Evolutionary conservation across 257 asterid species (phyloP), one percentile per base, ranked within the genome.

Genomic region (Datura wrightii): DNA sequence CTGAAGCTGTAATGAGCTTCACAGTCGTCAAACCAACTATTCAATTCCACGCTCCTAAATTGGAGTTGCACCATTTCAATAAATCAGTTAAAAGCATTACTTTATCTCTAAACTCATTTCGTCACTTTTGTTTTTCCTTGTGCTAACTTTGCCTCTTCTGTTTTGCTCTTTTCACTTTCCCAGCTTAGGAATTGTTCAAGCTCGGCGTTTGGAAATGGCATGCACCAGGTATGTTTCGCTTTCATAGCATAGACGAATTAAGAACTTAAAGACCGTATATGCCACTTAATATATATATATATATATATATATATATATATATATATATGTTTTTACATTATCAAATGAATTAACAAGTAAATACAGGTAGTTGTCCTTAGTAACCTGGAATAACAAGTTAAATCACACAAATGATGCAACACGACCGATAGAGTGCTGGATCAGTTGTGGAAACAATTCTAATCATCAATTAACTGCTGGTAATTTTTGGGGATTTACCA

Each of bases 1-100:
- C 94, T 79, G 91, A 90, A 86, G 88, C 94, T 79, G 81, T 92
- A 80, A 89, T 94, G 88, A 87, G 88, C 87, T 89, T 89, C 88
- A 71, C 91, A 9, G 83, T 89, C 70, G 70, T 88, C 85, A 90
- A 85, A 74, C 93, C 93, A 18, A 70, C 42, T 83, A 79, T 87
- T 82, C 86, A 72, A 52, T 83, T 50, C 19, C 78, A 55, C 60
- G 60, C 86, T 60, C 48, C n/a, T 15, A 90, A 66, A 85, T 56
- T 58, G 15, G 84, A 83, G n/a, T 83, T 87, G 79, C 46, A 59
- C 83, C 11, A 80, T 5, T 84, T 83, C 59, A 72, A 41, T 19
- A 72, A 72, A 72, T 46, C 42, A 72, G 80, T 46, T 72, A 72
- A 71, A 39, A 34, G 34, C 7, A 18, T 13, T 31, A 8, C 8